Base-by-base conservation (phyloP, 2,329 filamentous ascomycete genomes). In the Mycosphaerella sp. region DNA sequence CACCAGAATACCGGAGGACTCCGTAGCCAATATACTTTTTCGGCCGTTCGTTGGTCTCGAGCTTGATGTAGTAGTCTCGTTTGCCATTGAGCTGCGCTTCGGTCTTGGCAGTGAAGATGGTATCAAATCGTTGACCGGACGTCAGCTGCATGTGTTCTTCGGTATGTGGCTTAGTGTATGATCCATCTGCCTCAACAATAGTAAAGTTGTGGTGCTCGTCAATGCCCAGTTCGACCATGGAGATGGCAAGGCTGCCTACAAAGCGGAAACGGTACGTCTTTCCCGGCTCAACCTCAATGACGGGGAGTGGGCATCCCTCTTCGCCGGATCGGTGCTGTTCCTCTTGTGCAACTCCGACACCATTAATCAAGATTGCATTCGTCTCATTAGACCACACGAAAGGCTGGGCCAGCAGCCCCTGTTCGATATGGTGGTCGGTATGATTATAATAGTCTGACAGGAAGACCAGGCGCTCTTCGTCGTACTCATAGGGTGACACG, bases 221-320 rank as follows among this genome's bases (percentile, higher is more conserved):
- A 40, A 86, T 76, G 0, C 72, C 80, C 2, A 83, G 60, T 1
- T 76, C 74, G 3, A 78, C 68, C 57, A 80, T 73, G 0, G 79
- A 81, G 14, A 85, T 69, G 0, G 79, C 79, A 0, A 77, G 78
- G 0, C 67, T 75, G 3, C 81, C 80, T 42, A 86, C 76, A 62
- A 83, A 80, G 8, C 84, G 75, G 49, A 86, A 68, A 1, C 82
- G 75, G 61, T 86, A 87, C 0, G 77, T 81, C 64, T 77, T 81
- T 9, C 73, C 78, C 0, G 83, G 80, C 38, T 83, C 70, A 7
- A 87, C 79, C 5, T 79, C 73, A 55, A 86, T 78, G 3, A 81
- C 70, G 4, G 75, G 62, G 7, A 64, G 50, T 14, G 53, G 36
- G 47, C 63, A 65, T 10, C 45, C 49, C 11, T 48, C 58, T n/a